Base-by-base conservation (phyloP, 257 asterid genomes). In the Verbascum thapsus region DNA sequence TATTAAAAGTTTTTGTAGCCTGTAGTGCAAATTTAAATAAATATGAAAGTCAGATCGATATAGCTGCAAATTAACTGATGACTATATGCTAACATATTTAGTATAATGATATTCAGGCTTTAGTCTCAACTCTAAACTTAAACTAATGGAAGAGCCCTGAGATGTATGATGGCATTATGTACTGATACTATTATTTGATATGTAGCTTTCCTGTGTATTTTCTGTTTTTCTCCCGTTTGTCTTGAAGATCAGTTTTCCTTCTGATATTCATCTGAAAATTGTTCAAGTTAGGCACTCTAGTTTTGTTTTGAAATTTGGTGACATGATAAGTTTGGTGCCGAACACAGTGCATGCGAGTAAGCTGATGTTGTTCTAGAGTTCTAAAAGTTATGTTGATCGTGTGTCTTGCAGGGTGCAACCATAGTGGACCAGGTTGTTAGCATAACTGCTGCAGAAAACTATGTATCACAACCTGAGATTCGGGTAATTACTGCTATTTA, bases 371-470 rank as follows among this genome's bases (percentile, higher is more conserved):
- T 61, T 56, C 37, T 47, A 13, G 38, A 67, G 67, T 13, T 56
- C n/a, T 20, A 51, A 17, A 42, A 48, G 34, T 22, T 54, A 20
- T 52, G 30, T 10, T 17, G 53, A 48, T 60, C 13, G 19, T 60
- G 54, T 17, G 6, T 18, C n/a, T 60, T 19, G 15, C 66, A 60
- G 66, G 66, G 66, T 42, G 66, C 66, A 43, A 60, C 55, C 12
- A 60, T 60, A 60, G 66, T 60, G 10, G 66, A 60, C 66, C 66
- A 60, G 55, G 41, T 60, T 45, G 66, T 60, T 44, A 30, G 23
- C 54, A 60, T 60, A 22, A 60, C 66, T 0, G 30, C 66, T 43
- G 66, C 23, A 2, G 55, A 60, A 43, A 60, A 60, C 66, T 60
- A 42, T 15, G 42, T 45, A 22, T 53, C 54, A 23, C 66, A 44